These are phyloP conservation scores for Backusella morwellensis DNA, from an alignment of 192 early-diverging fungal species.

Conservation along the genomic window DNA sequence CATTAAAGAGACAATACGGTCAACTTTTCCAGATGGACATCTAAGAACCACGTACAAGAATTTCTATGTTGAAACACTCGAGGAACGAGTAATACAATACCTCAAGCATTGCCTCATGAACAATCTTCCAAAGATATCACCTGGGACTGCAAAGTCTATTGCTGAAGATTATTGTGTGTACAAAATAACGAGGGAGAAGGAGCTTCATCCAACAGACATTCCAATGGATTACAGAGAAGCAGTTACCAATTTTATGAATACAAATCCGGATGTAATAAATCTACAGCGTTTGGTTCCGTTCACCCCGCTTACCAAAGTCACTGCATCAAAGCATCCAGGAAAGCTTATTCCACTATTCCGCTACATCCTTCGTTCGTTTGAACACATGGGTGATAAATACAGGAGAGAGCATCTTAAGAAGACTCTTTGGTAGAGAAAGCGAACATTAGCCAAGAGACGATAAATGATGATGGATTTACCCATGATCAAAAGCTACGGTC, in stretches of 20 bases:
- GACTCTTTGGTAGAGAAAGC: too few species aligned
- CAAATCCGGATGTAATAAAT: background rate
- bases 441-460: too few species aligned
- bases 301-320: background rate
- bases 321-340: background rate
- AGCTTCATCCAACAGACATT: background rate
- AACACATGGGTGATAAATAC: background rate
- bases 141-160: background rate
- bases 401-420: too few species aligned
- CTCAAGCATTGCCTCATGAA: background rate
- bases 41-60: background rate
- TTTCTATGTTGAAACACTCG: background rate
- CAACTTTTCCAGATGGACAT: too few species aligned
- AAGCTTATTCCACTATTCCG: background rate
- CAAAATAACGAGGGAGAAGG: background rate
- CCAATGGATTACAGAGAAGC: background rate
- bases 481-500: too few species aligned
- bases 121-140: background rate
- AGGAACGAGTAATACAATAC: background rate
- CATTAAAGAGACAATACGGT: too few species aligned
- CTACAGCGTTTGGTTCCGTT: background rate
- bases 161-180: background rate
- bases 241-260: background rate
- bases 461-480: too few species aligned
- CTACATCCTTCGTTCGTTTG: background rate